These are phyloP conservation scores for Fulvia fulva DNA, from an alignment of 2,329 filamentous ascomycete species.

Conservation along the genomic window DNA sequence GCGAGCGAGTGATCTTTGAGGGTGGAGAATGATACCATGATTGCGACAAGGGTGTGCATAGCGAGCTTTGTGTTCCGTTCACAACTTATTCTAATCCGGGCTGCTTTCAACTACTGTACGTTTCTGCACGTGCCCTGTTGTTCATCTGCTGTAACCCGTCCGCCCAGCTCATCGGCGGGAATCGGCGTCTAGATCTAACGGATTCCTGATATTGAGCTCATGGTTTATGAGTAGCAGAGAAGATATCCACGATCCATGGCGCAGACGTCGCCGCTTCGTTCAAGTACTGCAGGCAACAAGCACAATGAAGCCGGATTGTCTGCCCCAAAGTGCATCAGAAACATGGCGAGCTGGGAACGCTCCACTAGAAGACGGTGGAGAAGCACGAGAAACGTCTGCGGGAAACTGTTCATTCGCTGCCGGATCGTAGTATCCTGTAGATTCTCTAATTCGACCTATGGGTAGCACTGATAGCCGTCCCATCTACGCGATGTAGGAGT, in stretches of 20 bases:
- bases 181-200: no score
- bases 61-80: background rate
- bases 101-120: background rate
- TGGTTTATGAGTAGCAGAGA: background rate
- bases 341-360: background rate
- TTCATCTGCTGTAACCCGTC: no score
- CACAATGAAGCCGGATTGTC: background rate
- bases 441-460: background rate
- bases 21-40: slow-evolving; percentile 18
- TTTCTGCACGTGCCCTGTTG: no score
- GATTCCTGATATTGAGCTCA: no score
- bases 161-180: no score
- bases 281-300: background rate
- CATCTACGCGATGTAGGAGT: slow-evolving; percentile 44
- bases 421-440: background rate
- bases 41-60: background rate
- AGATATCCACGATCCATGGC: no score
- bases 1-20: slow-evolving; percentile 1
- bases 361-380: background rate
- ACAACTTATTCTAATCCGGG: background rate
- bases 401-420: background rate
- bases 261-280: background rate
- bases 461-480: background rate
- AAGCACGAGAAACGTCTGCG: background rate
- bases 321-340: background rate